A percentile compares a stretch with the other conserved stretches of the same genome.
These are phyloP conservation scores for Suillus clintonianus DNA, from an alignment of 768 basidiomycete genomes.

Conservation along the genomic window DNA sequence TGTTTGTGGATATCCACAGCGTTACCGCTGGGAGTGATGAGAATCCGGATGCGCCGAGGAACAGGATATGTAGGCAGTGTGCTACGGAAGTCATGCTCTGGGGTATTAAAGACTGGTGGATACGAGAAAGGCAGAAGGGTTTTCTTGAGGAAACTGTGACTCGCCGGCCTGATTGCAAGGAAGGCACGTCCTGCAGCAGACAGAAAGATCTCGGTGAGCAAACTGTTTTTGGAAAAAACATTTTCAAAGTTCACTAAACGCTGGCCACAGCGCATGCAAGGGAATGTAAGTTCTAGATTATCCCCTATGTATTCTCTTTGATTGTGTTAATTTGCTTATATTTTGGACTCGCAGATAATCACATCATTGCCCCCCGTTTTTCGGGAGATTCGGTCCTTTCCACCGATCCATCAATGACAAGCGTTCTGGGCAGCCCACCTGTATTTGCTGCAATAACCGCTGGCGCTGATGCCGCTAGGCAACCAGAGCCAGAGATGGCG, in stretches of 20 bases:
- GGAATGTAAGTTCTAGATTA: conserved; percentile 58
- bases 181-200: conserved; percentile 56
- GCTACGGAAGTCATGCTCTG: conserved; percentile 75
- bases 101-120: conserved; percentile 83
- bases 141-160: conserved; percentile 56
- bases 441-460: background rate
- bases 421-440: background rate
- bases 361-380: conserved; percentile 27
- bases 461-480: background rate
- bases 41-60: conserved; percentile 58
- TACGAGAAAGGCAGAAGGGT: conserved; percentile 73
- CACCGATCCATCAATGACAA: background rate
- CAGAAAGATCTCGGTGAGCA: conserved; percentile 69
- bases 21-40: conserved; percentile 58
- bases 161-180: conserved; percentile 67
- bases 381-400: background rate
- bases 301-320: conserved; percentile 1
- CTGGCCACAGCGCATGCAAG: conserved; percentile 59
- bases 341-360: conserved; percentile 37
- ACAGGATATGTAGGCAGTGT: conserved; percentile 67
- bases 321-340: conserved; percentile 2
- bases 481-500: background rate
- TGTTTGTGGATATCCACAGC: conserved; percentile 69
- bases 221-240: background rate
- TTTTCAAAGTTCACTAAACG: conserved; percentile 3